Evolutionary conservation across 2,329 filamentous ascomycete genomes (phyloP).

Genomic region (Fusarium odoratissimum): DNA sequence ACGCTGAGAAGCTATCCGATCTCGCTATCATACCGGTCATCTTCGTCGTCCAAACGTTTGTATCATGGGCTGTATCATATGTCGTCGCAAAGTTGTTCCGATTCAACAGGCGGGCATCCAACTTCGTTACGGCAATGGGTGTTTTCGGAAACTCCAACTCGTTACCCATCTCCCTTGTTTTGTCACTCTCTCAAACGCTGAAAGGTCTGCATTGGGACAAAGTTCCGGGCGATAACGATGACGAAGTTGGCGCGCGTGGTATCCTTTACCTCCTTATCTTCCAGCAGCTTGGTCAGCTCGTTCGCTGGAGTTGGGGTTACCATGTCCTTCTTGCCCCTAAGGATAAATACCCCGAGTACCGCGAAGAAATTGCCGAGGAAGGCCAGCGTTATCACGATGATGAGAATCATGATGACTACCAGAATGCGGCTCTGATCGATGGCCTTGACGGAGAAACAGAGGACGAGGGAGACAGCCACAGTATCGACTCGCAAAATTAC

Average conservation of each 20-base stretch:
- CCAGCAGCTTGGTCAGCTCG: conserved; percentile 93
- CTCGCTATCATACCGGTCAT: conserved; percentile 96
- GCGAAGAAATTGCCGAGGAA: conserved; percentile 64
- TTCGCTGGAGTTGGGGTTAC: conserved; percentile 98
- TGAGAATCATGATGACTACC: conserved; percentile 55
- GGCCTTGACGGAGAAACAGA: conserved; percentile 53
- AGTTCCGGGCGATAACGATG: conserved; percentile 91
- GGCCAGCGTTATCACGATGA: conserved; percentile 69
- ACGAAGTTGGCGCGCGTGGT: conserved; percentile 91
- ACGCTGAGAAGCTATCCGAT: conserved; percentile 87
- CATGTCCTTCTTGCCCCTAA: conserved; percentile 92
- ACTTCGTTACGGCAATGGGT: conserved; percentile 97
- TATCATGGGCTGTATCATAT: conserved; percentile 84
- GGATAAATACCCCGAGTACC: conserved; percentile 75
- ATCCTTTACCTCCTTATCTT: conserved; percentile 97
- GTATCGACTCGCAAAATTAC: conserved; percentile 60
- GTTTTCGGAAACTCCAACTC: conserved; percentile 99
- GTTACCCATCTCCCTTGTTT: conserved; percentile 92
- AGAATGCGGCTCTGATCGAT: conserved; percentile 58
- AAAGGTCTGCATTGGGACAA: conserved; percentile 93
- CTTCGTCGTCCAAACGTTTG: conserved; percentile 85
- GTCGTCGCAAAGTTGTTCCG: conserved; percentile 79
- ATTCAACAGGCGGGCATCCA: conserved; percentile 85
- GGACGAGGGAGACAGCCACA: conserved; percentile 51
- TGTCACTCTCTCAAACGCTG: conserved; percentile 92